phyloP scores from a whole-genome alignment of 192 early-diverging fungal genomes.

The Chytriomyces sp. region DNA sequence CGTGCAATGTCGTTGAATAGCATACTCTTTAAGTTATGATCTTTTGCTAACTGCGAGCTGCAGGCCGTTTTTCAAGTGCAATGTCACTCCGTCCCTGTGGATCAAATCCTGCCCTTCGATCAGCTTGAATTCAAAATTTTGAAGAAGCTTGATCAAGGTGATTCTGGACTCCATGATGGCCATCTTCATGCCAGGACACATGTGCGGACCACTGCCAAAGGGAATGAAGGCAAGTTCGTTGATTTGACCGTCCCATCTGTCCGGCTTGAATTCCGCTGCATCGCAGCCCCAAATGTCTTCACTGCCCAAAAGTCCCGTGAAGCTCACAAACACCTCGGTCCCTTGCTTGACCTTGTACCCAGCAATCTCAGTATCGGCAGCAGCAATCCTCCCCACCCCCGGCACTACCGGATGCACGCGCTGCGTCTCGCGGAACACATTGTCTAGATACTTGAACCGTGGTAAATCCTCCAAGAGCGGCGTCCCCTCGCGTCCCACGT shows the following conservation, averaged over 20 bases:
- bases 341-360: background rate
- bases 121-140: background rate
- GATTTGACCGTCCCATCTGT: background rate
- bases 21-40: too few species aligned
- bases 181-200: conserved; percentile 16
- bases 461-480: background rate
- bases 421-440: conserved; percentile 9
- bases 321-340: background rate
- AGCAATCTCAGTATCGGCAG: background rate
- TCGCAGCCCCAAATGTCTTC: background rate
- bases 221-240: background rate
- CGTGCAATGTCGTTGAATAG: too few species aligned
- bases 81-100: background rate
- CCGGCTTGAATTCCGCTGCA: conserved; percentile 2
- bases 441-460: conserved; percentile 8
- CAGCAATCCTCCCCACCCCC: background rate
- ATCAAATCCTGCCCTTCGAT: background rate
- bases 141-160: conserved; percentile 10
- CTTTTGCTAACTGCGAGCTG: background rate
- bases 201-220: background rate
- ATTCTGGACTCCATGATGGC: conserved; percentile 1
- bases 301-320: background rate
- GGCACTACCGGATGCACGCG: conserved; percentile 4
- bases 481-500: background rate
- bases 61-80: conserved; percentile 4